Conservation (phyloP, 1,284 basidiomycete species). For the Phylloboletellus chloephorus region DNA sequence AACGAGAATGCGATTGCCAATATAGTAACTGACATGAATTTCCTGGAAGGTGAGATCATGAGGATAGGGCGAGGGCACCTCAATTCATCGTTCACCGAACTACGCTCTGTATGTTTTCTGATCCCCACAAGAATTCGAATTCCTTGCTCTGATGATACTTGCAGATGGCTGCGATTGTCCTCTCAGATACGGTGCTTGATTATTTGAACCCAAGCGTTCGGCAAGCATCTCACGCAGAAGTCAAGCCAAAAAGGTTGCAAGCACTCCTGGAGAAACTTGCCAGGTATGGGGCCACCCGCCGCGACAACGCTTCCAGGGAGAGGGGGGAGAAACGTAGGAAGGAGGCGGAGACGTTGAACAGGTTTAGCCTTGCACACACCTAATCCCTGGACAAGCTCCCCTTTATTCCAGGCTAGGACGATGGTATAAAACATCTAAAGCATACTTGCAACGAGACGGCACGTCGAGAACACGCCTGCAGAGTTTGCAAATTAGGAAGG, state of each 20-base stretch:
- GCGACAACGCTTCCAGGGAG: conserved; percentile 54
- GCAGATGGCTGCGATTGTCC: conserved; percentile 75
- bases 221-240: conserved; percentile 63
- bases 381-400: conserved; percentile 7
- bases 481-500: conserved; percentile 7
- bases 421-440: conserved; percentile 16
- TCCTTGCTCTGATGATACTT: conserved; percentile 10
- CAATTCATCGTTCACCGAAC: conserved; percentile 72
- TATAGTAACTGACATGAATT: conserved; percentile 77
- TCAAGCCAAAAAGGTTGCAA: conserved; percentile 74
- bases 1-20: conserved; percentile 88
- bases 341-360: conserved; percentile 74
- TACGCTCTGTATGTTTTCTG: conserved; percentile 62
- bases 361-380: conserved; percentile 29
- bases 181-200: conserved; percentile 70
- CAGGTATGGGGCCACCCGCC: conserved; percentile 57
- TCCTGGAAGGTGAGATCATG: conserved; percentile 79
- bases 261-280: conserved; percentile 77
- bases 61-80: conserved; percentile 68
- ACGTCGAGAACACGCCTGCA: conserved; percentile 6
- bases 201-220: conserved; percentile 75
- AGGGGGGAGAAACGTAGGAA: conserved; percentile 65
- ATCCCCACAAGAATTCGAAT: neutral
- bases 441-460: conserved; percentile 12
- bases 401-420: conserved; percentile 10